phyloP scores from a whole-genome alignment of 2,329 filamentous ascomycete species.

The Hawksworthiomyces lignivorus region DNA sequence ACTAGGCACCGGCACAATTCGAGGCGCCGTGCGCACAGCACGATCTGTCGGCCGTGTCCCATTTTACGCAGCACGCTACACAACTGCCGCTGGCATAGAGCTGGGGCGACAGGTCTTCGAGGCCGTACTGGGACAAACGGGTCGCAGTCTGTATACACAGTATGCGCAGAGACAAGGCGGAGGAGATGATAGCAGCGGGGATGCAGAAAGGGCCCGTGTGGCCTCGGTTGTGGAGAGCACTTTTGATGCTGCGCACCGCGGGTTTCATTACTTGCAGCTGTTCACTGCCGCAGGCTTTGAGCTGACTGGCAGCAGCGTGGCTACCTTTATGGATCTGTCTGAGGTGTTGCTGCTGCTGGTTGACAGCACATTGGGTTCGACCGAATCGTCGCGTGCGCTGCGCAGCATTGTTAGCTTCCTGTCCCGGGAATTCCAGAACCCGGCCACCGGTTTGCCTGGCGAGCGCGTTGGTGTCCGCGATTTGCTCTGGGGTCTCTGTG shows the following conservation, averaged over 20 bases:
- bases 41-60: constrained; percentile 44
- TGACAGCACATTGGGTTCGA: constrained; percentile 59
- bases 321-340: constrained; percentile 35
- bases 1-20: constrained; percentile 52
- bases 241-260: constrained; percentile 13
- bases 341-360: constrained; percentile 51
- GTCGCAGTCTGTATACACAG: constrained; percentile 33
- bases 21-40: constrained; percentile 46
- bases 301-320: constrained; percentile 13
- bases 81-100: constrained; percentile 50
- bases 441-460: constrained; percentile 49
- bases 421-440: constrained; percentile 56
- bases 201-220: constrained; percentile 27
- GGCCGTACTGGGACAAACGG: constrained; percentile 44
- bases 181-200: background rate
- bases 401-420: constrained; percentile 59
- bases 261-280: constrained; percentile 15
- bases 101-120: constrained; percentile 48
- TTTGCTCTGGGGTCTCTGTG: constrained; percentile 52
- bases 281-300: constrained; percentile 14
- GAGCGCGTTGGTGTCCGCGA: constrained; percentile 55
- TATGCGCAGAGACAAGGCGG: background rate
- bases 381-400: constrained; percentile 61
- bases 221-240: constrained; percentile 37
- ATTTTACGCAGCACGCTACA: constrained; percentile 46